Conservation (phyloP, 2,329 filamentous ascomycete genomes). For the Knufia fluminis region DNA sequence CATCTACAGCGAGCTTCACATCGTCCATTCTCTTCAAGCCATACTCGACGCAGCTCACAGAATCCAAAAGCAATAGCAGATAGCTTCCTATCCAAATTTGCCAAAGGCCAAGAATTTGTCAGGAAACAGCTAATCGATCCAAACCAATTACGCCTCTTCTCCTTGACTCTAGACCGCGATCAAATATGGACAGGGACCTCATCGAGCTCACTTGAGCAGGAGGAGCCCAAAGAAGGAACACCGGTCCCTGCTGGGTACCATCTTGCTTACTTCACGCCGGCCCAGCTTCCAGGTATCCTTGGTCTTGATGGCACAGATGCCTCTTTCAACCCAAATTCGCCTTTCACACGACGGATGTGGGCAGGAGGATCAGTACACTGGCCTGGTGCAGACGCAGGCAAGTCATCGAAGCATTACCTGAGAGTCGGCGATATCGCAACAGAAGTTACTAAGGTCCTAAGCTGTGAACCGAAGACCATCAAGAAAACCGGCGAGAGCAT, state of each 20-base stretch:
- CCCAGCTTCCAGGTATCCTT: conserved; percentile 45
- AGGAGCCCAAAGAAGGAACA: conserved; percentile 37
- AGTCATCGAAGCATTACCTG: conserved; percentile 32
- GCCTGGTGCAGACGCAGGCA: conserved; percentile 26
- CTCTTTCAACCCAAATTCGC: conserved; percentile 49
- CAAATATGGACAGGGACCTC: conserved; percentile 33
- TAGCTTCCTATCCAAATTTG: conserved; percentile 34
- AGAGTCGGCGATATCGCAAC: conserved; percentile 47
- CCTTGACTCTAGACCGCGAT: conserved; percentile 47
- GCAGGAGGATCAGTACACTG: conserved; percentile 53
- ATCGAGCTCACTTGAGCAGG: conserved; percentile 24
- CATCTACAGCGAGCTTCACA: not conserved
- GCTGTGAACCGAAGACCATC: conserved; percentile 47
- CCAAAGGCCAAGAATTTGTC: conserved; percentile 33
- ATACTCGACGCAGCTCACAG: not conserved
- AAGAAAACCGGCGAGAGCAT: conserved; percentile 48
- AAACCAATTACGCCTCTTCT: conserved; percentile 55
- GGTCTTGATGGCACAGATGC: conserved; percentile 53
- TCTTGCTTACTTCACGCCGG: conserved; percentile 55
- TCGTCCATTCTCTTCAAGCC: not conserved
- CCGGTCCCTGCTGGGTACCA: conserved; percentile 52
- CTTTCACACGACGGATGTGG: conserved; percentile 60
- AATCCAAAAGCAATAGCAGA: conserved; percentile 18
- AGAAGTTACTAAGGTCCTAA: conserved; percentile 49
- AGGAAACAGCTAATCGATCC: conserved; percentile 48